Conservation (phyloP, 306 rosid species). For the Abrus precatorius region DNA sequence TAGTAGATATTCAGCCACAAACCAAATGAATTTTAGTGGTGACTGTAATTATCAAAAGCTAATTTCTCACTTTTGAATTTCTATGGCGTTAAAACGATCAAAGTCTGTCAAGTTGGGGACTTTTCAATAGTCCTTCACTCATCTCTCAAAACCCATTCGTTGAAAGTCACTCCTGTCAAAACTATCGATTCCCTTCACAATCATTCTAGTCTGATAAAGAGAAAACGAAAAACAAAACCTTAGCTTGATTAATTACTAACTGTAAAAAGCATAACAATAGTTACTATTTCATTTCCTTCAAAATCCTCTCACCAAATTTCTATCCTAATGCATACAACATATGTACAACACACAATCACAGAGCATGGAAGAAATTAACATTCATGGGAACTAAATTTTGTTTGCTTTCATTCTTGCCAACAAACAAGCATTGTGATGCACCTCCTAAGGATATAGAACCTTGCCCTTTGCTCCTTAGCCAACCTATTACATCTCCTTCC, state of each 20-base stretch:
- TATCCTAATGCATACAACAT: neutral
- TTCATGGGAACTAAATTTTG: neutral
- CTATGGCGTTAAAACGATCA: neutral
- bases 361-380: neutral
- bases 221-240: slow-evolving; percentile 10
- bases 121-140: neutral
- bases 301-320: neutral
- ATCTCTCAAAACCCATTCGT: neutral
- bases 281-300: slow-evolving; percentile 11
- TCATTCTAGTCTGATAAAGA: neutral
- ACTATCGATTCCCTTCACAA: slow-evolving; percentile 4
- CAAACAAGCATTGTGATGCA: slow-evolving; percentile 84
- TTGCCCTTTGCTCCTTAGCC: slow-evolving; percentile 78
- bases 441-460: slow-evolving; percentile 80
- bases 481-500: slow-evolving; percentile 64
- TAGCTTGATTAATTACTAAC: neutral
- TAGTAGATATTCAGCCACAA: slow-evolving; percentile 8
- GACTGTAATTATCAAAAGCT: neutral
- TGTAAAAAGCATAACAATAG: neutral
- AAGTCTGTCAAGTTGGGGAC: neutral
- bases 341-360: neutral
- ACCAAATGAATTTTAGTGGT: neutral
- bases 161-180: slow-evolving; percentile 1
- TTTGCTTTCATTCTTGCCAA: slow-evolving; percentile 57
- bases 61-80: neutral